These are phyloP conservation scores for Rosa persica DNA, from an alignment of 306 rosid genomes.

Conservation along the genomic window DNA sequence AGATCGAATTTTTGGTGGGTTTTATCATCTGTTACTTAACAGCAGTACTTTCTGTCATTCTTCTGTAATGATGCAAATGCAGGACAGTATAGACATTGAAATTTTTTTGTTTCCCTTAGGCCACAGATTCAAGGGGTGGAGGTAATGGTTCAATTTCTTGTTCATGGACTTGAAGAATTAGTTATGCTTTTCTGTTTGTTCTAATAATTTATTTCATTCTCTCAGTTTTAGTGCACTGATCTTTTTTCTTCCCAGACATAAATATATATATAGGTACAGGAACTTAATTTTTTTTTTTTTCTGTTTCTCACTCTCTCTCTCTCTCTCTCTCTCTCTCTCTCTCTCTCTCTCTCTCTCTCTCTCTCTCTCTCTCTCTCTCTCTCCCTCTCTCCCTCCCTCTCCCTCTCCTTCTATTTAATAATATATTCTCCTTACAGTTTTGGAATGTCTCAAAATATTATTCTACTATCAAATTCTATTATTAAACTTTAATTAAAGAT, in stretches of 20 bases:
- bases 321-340: neutral
- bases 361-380: too few species aligned
- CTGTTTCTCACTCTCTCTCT: too few species aligned
- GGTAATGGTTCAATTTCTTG: conserved; percentile 36
- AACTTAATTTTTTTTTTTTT: neutral
- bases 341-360: neutral
- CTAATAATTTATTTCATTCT: neutral
- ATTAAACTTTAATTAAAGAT: neutral
- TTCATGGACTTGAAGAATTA: conserved; percentile 27
- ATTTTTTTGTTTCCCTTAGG: conserved; percentile 27
- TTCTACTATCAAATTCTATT: neutral
- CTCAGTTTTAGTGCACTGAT: conserved; percentile 18
- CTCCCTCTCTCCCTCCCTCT: neutral
- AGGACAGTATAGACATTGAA: conserved; percentile 43
- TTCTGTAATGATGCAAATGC: conserved; percentile 34
- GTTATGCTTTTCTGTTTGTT: conserved; percentile 14
- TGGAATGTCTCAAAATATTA: conserved; percentile 6
- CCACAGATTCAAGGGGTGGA: conserved; percentile 36
- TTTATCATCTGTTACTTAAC: conserved; percentile 24
- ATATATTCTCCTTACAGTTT: neutral
- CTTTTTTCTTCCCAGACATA: conserved; percentile 9
- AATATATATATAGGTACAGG: neutral
- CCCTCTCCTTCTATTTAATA: neutral
- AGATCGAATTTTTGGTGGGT: conserved; percentile 31
- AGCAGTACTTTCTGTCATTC: conserved; percentile 25